A percentile compares a stretch with the other conserved stretches of the same genome.
Evolutionary conservation across 2,329 filamentous ascomycete genomes (phyloP).

Genomic region (Aphanoascus verrucosus): DNA sequence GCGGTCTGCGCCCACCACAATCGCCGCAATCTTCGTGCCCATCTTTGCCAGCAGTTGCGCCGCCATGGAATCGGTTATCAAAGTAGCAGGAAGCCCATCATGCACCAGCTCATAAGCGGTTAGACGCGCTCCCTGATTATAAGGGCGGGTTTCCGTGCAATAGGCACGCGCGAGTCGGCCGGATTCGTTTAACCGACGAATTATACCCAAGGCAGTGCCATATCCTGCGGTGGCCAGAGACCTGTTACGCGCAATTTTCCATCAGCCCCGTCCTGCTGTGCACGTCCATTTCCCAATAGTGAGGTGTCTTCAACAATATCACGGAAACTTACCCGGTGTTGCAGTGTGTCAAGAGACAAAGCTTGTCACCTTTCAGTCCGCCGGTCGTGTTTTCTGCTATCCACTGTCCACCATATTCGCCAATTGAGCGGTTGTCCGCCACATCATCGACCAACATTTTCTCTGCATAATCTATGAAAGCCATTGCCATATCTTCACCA

Average conservation of each 20-base stretch:
- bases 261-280: neutral
- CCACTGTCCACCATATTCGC: conserved; percentile 73
- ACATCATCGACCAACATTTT: conserved; percentile 79
- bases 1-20: conserved; percentile 88
- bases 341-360: conserved; percentile 93
- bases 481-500: conserved; percentile 46
- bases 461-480: conserved; percentile 72
- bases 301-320: neutral
- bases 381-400: conserved; percentile 50
- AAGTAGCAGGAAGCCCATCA: conserved; percentile 78
- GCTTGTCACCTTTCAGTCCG: conserved; percentile 42
- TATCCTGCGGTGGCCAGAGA: conserved; percentile 96
- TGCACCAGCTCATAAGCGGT: conserved; percentile 96
- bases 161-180: conserved; percentile 68
- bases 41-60: conserved; percentile 60
- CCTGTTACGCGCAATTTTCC: conserved; percentile 29
- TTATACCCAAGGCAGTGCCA: conserved; percentile 87
- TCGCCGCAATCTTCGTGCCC: conserved; percentile 62
- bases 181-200: conserved; percentile 64
- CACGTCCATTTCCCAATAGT: neutral
- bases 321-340: conserved; percentile 64
- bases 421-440: conserved; percentile 76
- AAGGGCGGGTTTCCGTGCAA: conserved; percentile 93
- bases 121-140: conserved; percentile 91
- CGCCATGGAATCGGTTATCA: conserved; percentile 96